Base-by-base conservation (phyloP, 2,329 filamentous ascomycete species). In the Cercospora sesami region DNA sequence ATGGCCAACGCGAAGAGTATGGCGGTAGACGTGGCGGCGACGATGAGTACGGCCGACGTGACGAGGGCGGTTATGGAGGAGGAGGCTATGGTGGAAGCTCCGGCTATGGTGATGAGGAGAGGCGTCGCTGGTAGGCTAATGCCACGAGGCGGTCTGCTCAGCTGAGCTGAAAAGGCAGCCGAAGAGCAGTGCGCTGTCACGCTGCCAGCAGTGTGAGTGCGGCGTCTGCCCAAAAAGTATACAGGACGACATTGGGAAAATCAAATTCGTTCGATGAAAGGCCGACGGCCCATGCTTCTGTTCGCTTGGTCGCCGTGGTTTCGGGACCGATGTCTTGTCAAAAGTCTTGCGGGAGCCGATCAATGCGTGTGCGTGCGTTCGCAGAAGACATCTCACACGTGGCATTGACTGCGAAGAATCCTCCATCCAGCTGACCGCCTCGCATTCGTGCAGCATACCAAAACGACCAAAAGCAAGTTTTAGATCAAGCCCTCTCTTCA, bases 31-130 rank as follows among this genome's bases (percentile, higher is more conserved):
- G 61, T 21, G 61, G 45, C 39, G 59, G 51, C 33, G 65, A 57
- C 21, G 55, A 65, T 58, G 68, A 33, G 21, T 48, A 39, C n/a
- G 58, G 63, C 39, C 68, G 66, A 48, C 67, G 64, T 10, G 66
- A 66, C 30, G 68, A 70, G 45, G 39, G 59, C 42, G 65, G 63
- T 8, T 65, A 72, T 31, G 66, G 67, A 26, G 33, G 33, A 39
- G 65, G 69, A 21, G 68, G 67, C n/a, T 72, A 71, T 63, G 64
- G 64, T n/a, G 61, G 64, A n/a, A 51, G 60, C 60, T 61, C 58
- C 4, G 58, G 45, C 12, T 51, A 62, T 8, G 64, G 59, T 4
- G 64, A 65, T 18, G 67, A 68, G 39, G 63, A 64, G 45, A 48
- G 63, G 5, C 67, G 67, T 60, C 63, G 67, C 31, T 68, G 67